Percentiles rank a stretch among this genome's conserved stretches.
phyloP scores from a whole-genome alignment of 1,284 basidiomycete species.

The Sanghuangporus weigelae region DNA sequence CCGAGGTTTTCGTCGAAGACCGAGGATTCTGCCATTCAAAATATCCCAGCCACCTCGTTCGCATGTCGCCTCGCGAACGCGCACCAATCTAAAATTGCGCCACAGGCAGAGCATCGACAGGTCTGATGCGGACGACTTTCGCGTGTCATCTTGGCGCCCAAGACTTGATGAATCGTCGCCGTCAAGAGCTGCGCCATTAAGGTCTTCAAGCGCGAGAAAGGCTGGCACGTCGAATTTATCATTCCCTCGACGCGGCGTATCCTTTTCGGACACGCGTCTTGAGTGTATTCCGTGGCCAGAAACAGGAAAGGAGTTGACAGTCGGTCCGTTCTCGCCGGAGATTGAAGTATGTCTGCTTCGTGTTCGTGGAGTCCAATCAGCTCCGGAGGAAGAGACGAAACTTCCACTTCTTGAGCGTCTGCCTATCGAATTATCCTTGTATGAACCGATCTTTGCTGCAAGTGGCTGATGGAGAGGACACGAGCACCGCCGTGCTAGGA shows the following conservation, averaged over 20 bases:
- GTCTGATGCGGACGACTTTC: neutral
- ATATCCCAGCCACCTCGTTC: constrained; percentile 76
- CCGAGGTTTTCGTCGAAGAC: constrained; percentile 59
- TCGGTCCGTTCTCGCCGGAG: constrained; percentile 36
- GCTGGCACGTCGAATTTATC: constrained; percentile 31
- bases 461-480: constrained; percentile 48
- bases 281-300: constrained; percentile 75
- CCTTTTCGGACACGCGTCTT: constrained; percentile 63
- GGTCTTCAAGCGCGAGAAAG: constrained; percentile 40
- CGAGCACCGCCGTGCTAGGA: constrained; percentile 55
- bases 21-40: constrained; percentile 47
- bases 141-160: neutral
- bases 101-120: constrained; percentile 31
- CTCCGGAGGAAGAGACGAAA: constrained; percentile 40
- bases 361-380: constrained; percentile 38
- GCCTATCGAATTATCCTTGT: constrained; percentile 40
- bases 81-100: constrained; percentile 49
- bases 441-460: constrained; percentile 31
- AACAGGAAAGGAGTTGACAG: constrained; percentile 58
- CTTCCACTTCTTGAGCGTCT: constrained; percentile 58
- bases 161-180: constrained; percentile 2
- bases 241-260: constrained; percentile 42
- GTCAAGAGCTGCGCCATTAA: constrained; percentile 27
- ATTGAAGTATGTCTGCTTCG: constrained; percentile 39
- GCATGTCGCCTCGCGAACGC: constrained; percentile 52